Percentiles rank a stretch among this genome's conserved stretches.
Evolutionary conservation across 169 alveolate genomes (phyloP).

Genomic region (Cryptosporidium andersoni): DNA sequence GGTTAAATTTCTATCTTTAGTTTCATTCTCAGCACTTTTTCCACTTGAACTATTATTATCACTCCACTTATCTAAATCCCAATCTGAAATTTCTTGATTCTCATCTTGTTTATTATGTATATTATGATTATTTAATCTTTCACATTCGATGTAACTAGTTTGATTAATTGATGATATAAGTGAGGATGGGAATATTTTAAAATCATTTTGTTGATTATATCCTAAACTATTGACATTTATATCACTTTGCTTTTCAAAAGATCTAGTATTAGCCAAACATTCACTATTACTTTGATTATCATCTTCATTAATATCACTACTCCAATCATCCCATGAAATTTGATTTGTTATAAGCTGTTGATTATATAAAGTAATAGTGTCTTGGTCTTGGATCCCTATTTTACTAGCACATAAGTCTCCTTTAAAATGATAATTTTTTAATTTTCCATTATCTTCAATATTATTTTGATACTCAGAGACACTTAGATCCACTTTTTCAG

Average conservation of each 20-base stretch:
- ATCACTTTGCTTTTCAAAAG: conserved; percentile 70
- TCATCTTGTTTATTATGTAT: conserved; percentile 7
- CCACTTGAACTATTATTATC: conserved; percentile 22
- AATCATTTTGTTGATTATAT: conserved; percentile 65
- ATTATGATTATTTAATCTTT: too few relatives aligned
- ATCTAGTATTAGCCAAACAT: conserved; percentile 56
- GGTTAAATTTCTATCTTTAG: conserved; percentile 6
- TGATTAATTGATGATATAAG: not conserved
- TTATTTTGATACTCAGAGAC: too few relatives aligned
- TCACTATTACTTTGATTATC: conserved; percentile 19
- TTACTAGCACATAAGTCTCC: too few relatives aligned
- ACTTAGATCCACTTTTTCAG: too few relatives aligned
- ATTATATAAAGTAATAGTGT: too few relatives aligned
- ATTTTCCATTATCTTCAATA: too few relatives aligned
- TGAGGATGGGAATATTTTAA: conserved; percentile 24
- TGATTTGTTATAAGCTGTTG: too few relatives aligned
- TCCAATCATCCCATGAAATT: too few relatives aligned
- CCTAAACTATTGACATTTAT: conserved; percentile 20
- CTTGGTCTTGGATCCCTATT: too few relatives aligned
- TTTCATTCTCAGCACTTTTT: conserved; percentile 37
- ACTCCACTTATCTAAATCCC: conserved; percentile 31
- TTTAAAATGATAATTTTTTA: too few relatives aligned
- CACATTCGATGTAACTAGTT: too few relatives aligned
- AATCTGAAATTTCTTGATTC: conserved; percentile 1
- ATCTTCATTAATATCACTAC: too few relatives aligned